Conservation (phyloP, 2,329 filamentous ascomycete genomes). For the Raffaelea ambrosiae region DNA sequence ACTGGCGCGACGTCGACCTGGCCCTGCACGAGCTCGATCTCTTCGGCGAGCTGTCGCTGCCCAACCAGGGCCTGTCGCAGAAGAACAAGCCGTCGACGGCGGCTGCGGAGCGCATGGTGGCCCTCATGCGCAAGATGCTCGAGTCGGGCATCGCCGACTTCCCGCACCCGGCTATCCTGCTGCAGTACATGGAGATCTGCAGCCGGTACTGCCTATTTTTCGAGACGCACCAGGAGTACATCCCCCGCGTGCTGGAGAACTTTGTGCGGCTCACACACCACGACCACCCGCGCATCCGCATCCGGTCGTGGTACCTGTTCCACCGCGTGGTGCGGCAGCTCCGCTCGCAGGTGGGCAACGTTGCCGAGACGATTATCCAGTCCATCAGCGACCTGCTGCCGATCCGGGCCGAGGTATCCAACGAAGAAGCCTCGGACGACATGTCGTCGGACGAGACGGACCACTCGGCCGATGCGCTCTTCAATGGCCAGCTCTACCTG, state of each 20-base stretch:
- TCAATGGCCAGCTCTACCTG: constrained; percentile 83
- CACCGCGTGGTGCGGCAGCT: constrained; percentile 86
- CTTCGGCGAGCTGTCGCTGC: constrained; percentile 90
- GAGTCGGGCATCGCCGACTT: constrained; percentile 81
- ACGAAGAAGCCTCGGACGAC: constrained; percentile 73
- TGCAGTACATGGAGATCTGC: constrained; percentile 98
- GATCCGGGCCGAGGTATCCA: constrained; percentile 82
- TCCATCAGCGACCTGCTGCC: constrained; percentile 80
- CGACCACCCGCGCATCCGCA: constrained; percentile 75
- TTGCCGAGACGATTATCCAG: constrained; percentile 84
- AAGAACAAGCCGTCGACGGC: constrained; percentile 75
- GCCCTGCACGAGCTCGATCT: constrained; percentile 92
- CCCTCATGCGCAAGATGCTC: constrained; percentile 95
- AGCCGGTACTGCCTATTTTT: constrained; percentile 92
- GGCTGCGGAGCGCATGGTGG: constrained; percentile 72
- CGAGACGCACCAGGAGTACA: constrained; percentile 71
- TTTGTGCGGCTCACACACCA: constrained; percentile 90
- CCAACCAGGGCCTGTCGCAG: constrained; percentile 73
- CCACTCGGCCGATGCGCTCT: constrained; percentile 80
- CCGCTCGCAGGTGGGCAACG: constrained; percentile 72
- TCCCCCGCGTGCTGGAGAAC: constrained; percentile 79
- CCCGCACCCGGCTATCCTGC: constrained; percentile 80
- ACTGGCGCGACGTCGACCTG: constrained; percentile 92
- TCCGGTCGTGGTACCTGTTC: constrained; percentile 95
- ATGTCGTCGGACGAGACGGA: constrained; percentile 93